Base-by-base conservation (phyloP, 148 eudicot species). In the Camellia lanceoleosa region DNA sequence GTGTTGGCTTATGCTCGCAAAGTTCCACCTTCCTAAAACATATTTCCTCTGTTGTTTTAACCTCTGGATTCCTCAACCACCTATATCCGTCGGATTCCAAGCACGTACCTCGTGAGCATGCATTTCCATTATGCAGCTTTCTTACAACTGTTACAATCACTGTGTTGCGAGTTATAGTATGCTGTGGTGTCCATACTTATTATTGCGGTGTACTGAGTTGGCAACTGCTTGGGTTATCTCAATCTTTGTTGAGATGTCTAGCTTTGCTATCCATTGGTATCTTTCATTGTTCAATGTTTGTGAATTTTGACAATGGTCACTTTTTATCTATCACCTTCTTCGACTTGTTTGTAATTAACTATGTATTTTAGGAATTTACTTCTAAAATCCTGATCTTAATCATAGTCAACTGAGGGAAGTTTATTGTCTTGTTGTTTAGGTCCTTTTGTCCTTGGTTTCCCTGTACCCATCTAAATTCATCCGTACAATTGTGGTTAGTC, bases 1-100 rank as follows among this genome's bases (percentile, higher is more conserved):
- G 85, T 83, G 66, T 80, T 91, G n/a, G 77, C 90, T 0, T 91
- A 91, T 83, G 84, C 86, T 5, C 83, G 89, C 20, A 87, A 76
- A 66, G 80, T 52, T 59, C 82, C 76, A 20, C 54, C 62, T 68
- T 68, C 72, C 79, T 52, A 18, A 54, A 43, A 66, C 51, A 20
- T 20, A 3, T 30, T 30, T 51, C 58, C 51, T 9, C 13, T 47
- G 54, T 38, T 56, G 65, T 58, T 73, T 74, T 19, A 9, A 19
- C 49, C 15, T 18, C 10, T 23, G 43, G 44, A 41, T 13, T 58
- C 65, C 18, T 74, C 65, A 56, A 59, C 16, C 16, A 58, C 43
- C 41, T 13, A 54, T 51, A 9, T 4, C 23, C 16, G 5, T 51
- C 12, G 44, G 76, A 73, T 8, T 51, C 38, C 60, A 60, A 15